phyloP scores from a whole-genome alignment of 352 stramenopile species.

The Thalassiosira mediterranea region DNA sequence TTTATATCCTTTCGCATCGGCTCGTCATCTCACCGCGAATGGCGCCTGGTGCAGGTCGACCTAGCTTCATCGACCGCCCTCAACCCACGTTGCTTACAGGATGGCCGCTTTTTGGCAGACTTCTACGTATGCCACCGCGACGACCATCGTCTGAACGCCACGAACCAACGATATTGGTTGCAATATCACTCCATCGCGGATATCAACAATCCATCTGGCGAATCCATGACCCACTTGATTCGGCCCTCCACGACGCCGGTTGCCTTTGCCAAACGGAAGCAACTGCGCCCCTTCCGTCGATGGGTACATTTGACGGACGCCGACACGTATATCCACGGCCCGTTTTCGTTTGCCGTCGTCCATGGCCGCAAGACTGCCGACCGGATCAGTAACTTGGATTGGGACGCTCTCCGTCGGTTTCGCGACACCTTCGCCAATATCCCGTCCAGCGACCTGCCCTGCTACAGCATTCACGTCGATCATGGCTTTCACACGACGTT shows the following conservation, averaged over 20 bases:
- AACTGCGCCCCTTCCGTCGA: conserved; percentile 1
- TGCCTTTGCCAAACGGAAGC: not conserved
- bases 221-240: not conserved
- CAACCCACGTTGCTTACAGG: conserved; percentile 14
- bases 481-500: not conserved
- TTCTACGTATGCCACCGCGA: conserved; percentile 15
- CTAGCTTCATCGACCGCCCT: not conserved
- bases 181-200: conserved; percentile 14
- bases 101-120: conserved; percentile 21
- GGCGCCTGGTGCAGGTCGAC: conserved; percentile 4
- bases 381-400: not conserved
- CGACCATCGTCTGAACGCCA: conserved; percentile 12
- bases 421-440: not conserved
- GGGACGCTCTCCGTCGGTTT: not conserved
- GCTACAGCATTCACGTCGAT: conserved; percentile 10
- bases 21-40: conserved; percentile 3
- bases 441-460: conserved; percentile 1
- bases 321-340: conserved; percentile 7
- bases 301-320: conserved; percentile 10
- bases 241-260: not conserved
- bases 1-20: conserved; percentile 9
- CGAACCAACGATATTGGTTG: conserved; percentile 28
- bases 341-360: conserved; percentile 12
- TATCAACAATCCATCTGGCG: not conserved
- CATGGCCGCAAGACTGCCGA: conserved; percentile 5